Percentiles rank a stretch among this genome's conserved stretches.
phyloP scores from a whole-genome alignment of 805 yeast genomes.

The Saccharomycopsis sp. region DNA sequence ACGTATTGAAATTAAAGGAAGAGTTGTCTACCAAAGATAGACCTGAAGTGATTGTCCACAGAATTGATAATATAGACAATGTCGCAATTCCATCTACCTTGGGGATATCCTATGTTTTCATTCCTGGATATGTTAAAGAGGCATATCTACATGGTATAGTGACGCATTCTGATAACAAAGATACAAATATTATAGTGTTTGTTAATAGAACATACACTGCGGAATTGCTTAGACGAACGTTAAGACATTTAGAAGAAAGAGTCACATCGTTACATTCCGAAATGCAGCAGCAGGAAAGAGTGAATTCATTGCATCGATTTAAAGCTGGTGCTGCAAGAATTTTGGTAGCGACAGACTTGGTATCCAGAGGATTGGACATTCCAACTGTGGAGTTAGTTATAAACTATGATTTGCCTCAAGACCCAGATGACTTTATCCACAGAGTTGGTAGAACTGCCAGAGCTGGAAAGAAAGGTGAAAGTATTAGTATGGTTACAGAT shows the following conservation, averaged over 20 bases:
- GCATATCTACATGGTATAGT: conserved; percentile 73
- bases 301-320: conserved; percentile 86
- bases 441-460: conserved; percentile 99
- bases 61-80: conserved; percentile 64
- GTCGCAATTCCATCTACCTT: conserved; percentile 77
- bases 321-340: conserved; percentile 93
- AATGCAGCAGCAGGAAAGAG: conserved; percentile 88
- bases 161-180: conserved; percentile 51
- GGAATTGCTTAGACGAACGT: conserved; percentile 73
- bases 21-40: conserved; percentile 49
- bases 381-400: conserved; percentile 87
- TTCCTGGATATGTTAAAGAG: conserved; percentile 86
- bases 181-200: conserved; percentile 74
- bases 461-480: conserved; percentile 87
- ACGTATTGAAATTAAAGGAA: conserved; percentile 74
- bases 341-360: conserved; percentile 93
- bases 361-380: conserved; percentile 94
- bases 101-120: conserved; percentile 55
- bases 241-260: conserved; percentile 65
- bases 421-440: conserved; percentile 93
- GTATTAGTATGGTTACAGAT: conserved; percentile 77
- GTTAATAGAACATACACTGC: conserved; percentile 90
- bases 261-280: conserved; percentile 91
- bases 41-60: conserved; percentile 57
- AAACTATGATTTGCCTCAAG: conserved; percentile 91